Evolutionary conservation across 2,329 filamentous ascomycete genomes (phyloP).

Genomic region (Falciphora oryzae): DNA sequence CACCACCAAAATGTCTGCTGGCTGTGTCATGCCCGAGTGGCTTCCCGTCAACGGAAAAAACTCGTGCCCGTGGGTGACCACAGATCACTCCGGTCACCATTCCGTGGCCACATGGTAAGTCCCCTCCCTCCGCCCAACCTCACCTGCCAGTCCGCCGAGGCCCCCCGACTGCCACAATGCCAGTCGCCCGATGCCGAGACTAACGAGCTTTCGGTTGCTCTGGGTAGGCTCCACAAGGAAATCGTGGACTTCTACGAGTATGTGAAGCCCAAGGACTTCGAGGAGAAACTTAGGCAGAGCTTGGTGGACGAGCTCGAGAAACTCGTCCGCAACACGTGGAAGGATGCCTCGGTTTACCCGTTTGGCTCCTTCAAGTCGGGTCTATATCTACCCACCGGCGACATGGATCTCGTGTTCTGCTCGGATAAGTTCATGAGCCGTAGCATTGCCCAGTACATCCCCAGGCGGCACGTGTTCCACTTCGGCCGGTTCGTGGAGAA

Average conservation of each 20-base stretch:
- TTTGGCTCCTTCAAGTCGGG: slow-evolving; percentile 96
- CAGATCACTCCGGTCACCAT: slow-evolving; percentile 47
- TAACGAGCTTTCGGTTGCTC: background rate
- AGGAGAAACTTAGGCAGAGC: slow-evolving; percentile 67
- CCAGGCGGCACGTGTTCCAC: slow-evolving; percentile 52
- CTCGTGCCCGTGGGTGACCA: slow-evolving; percentile 56
- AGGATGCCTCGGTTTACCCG: slow-evolving; percentile 58
- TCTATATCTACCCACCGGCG: slow-evolving; percentile 64
- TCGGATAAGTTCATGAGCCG: slow-evolving; percentile 50
- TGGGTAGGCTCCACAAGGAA: slow-evolving; percentile 76
- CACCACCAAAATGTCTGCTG: slow-evolving; percentile 39
- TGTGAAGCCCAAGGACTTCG: slow-evolving; percentile 70
- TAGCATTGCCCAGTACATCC: slow-evolving; percentile 42
- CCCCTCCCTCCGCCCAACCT: too few species aligned
- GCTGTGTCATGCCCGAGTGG: slow-evolving; percentile 49
- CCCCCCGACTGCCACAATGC: background rate
- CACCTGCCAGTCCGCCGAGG: too few species aligned
- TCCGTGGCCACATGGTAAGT: slow-evolving; percentile 54
- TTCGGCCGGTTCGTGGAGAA: slow-evolving; percentile 56
- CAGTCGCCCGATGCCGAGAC: background rate
- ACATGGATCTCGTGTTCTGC: slow-evolving; percentile 89
- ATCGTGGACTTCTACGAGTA: slow-evolving; percentile 84
- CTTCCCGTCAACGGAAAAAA: slow-evolving; percentile 33
- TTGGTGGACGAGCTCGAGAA: slow-evolving; percentile 64
- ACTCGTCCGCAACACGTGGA: slow-evolving; percentile 51